A percentile compares a stretch with the other conserved stretches of the same genome.
Conservation (phyloP, 2,329 filamentous ascomycete genomes). For the Colletotrichum chlorophyti region DNA sequence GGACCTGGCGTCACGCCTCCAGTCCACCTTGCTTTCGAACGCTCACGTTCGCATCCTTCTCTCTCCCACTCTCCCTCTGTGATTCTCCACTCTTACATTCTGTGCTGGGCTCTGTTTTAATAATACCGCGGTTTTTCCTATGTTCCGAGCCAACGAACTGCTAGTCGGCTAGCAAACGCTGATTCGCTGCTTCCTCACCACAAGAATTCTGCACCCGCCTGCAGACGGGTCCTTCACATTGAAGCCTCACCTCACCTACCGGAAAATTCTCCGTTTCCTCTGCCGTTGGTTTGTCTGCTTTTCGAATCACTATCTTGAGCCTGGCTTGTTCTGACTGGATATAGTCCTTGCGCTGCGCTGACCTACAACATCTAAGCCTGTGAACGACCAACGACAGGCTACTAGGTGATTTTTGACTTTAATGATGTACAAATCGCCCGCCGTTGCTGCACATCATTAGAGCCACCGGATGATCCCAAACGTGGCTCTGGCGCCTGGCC, state of each 20-base stretch:
- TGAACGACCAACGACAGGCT: slow-evolving; percentile 7
- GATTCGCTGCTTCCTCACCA: slow-evolving; percentile 19
- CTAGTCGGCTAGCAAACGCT: neutral
- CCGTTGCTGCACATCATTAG: slow-evolving; percentile 28
- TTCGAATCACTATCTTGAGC: neutral
- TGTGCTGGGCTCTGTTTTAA: slow-evolving; percentile 15
- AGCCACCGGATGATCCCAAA: slow-evolving; percentile 21
- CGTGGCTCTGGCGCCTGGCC: slow-evolving; percentile 20
- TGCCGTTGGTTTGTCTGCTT: slow-evolving; percentile 13
- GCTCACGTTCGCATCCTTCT: no score
- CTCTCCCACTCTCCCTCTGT: no score
- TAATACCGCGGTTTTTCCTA: slow-evolving; percentile 12
- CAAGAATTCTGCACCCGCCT: slow-evolving; percentile 14
- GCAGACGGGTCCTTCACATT: no score
- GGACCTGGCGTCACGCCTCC: slow-evolving; percentile 18
- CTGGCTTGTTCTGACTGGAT: slow-evolving; percentile 14
- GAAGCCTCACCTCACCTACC: slow-evolving; percentile 5
- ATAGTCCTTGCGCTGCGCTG: slow-evolving; percentile 6
- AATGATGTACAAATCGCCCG: slow-evolving; percentile 28
- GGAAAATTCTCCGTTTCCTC: slow-evolving; percentile 1
- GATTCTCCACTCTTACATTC: neutral
- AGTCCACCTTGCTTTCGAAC: neutral
- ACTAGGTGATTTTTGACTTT: slow-evolving; percentile 18
- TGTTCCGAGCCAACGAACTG: slow-evolving; percentile 11
- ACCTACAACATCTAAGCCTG: no score